Evolutionary conservation across 805 yeast genomes (phyloP).

Genomic region (Wickerhamiella siamensis): DNA sequence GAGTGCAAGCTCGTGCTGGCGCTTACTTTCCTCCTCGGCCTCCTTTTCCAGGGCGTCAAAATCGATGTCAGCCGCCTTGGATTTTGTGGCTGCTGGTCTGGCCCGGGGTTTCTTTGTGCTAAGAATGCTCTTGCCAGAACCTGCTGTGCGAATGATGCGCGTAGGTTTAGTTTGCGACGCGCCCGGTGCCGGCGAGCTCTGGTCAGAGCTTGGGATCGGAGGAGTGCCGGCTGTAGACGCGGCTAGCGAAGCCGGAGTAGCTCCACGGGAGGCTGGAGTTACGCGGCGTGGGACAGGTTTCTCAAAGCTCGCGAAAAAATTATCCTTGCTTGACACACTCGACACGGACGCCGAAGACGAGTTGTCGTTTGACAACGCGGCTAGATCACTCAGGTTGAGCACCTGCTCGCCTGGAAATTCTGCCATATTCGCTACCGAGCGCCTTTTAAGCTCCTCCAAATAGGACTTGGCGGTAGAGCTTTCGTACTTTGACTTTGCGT

Average conservation of each 20-base stretch:
- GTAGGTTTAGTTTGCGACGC: slow-evolving; percentile 6
- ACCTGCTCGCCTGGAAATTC: slow-evolving; percentile 63
- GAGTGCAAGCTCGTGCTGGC: slow-evolving; percentile 20
- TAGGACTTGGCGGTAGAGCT: slow-evolving; percentile 68
- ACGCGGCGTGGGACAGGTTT: slow-evolving; percentile 31
- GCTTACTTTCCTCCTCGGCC: slow-evolving; percentile 72
- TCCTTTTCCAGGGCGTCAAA: slow-evolving; percentile 58
- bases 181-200: slow-evolving; percentile 5
- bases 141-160: slow-evolving; percentile 3
- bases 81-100: slow-evolving; percentile 17
- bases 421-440: slow-evolving; percentile 49
- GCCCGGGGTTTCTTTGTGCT: slow-evolving; percentile 22
- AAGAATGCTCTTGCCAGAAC: slow-evolving; percentile 20
- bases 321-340: slow-evolving; percentile 35
- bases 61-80: slow-evolving; percentile 34
- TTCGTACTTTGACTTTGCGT: slow-evolving; percentile 66
- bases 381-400: slow-evolving; percentile 33
- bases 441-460: slow-evolving; percentile 61
- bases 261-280: slow-evolving; percentile 19
- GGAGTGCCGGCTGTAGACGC: slow-evolving; percentile 11
- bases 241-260: slow-evolving; percentile 19
- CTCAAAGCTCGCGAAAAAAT: slow-evolving; percentile 85
- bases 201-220: slow-evolving; percentile 4
- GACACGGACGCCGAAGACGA: slow-evolving; percentile 11
- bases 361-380: slow-evolving; percentile 5